Evolutionary conservation across 2,329 filamentous ascomycete genomes (phyloP), one percentile per base, ranked within the genome.

Genomic region (Colletotrichum sojae): DNA sequence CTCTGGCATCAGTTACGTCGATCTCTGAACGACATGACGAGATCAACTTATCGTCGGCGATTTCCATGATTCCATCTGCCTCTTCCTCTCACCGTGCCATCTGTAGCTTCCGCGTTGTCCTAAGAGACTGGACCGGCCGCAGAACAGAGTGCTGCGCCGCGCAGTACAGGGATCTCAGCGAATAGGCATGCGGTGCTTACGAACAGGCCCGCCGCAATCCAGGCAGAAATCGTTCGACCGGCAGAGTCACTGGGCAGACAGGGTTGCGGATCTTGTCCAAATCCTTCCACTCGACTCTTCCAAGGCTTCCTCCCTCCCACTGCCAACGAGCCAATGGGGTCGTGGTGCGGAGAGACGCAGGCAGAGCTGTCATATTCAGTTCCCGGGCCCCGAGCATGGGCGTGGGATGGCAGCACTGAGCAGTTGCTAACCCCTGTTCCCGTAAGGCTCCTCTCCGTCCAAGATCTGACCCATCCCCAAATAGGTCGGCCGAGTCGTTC

Each of bases 221-320:
- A 39, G 66, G 18, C 43, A 16, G 22, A n/a, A 54, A 65, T 65
- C 61, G 48, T 69, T 59, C 66, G 46, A 69, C 66, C 55, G 31
- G 36, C 49, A 54, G 40, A 55, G 61, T 56, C 66, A 69, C 61
- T 45, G 22, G 15, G 43, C 60, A 22, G 18, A 25, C 31, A 20
- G 36, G 40, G 22, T 43, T 65, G 53, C 54, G 45, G 46, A 65
- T 58, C 65, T 53, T 20, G 31, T 46, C 57, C 16, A 25, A 54
- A 57, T 43, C 60, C 63, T 49, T 40, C 53, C 18, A 43, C 16
- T 43, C 9, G 13, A 13, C 13, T 43, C 13, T 43, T 60, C 57
- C 57, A 52, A 40, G 57, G 57, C 57, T 43, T 43, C 40, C 4
- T 13, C 40, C 16, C 8, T n/a, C 18, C n/a, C 16, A 4, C 18